phyloP scores from a whole-genome alignment of 441 rosid genomes.

The Corymbia calophylla region DNA sequence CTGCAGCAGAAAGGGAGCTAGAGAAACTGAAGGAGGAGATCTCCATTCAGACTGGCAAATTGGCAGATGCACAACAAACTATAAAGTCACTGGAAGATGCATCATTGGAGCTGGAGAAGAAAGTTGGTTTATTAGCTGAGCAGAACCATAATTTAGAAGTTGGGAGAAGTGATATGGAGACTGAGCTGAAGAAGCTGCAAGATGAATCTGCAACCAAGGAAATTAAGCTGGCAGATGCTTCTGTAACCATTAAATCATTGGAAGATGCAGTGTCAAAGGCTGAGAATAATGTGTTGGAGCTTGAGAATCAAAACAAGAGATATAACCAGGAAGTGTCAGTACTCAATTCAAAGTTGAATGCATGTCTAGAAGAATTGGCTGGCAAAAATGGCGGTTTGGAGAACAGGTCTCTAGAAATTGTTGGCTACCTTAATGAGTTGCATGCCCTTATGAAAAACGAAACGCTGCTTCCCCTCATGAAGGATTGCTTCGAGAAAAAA shows the following conservation, averaged over 20 bases:
- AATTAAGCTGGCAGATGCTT: constrained; percentile 44
- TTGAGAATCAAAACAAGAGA: constrained; percentile 50
- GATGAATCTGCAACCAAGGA: constrained; percentile 48
- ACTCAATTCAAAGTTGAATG: constrained; percentile 59
- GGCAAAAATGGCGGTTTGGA: constrained; percentile 54
- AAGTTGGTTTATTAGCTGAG: constrained; percentile 38
- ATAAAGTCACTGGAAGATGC: constrained; percentile 63
- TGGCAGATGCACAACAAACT: constrained; percentile 48
- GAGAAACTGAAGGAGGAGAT: constrained; percentile 47
- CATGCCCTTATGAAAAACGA: constrained; percentile 51
- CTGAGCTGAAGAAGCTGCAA: constrained; percentile 47
- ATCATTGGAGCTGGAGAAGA: constrained; percentile 46
- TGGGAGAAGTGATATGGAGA: constrained; percentile 38
- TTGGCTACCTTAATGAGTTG: constrained; percentile 43
- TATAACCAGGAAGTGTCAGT: constrained; percentile 57
- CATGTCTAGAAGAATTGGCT: constrained; percentile 78
- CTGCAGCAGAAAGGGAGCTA: constrained; percentile 42
- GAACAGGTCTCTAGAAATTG: constrained; percentile 51
- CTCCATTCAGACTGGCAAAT: constrained; percentile 36
- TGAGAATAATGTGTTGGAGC: constrained; percentile 37
- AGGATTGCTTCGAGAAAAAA: constrained; percentile 44
- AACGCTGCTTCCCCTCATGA: constrained; percentile 30
- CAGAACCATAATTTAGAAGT: constrained; percentile 28
- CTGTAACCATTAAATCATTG: constrained; percentile 43
- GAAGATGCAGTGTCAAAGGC: constrained; percentile 63